Base-by-base conservation (phyloP, 345 rosid species). In the Salix udensis region DNA sequence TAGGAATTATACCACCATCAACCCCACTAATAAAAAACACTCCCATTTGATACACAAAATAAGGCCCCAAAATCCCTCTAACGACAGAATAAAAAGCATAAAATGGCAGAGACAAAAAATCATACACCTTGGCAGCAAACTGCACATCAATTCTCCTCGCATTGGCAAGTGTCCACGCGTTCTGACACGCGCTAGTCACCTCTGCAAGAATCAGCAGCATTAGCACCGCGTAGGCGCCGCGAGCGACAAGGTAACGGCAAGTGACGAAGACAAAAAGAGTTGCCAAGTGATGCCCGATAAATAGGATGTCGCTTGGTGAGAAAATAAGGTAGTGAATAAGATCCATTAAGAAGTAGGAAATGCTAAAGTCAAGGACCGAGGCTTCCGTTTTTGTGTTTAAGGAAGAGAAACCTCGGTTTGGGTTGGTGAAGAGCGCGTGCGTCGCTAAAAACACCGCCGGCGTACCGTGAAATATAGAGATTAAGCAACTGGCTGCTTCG, bases 101-200 rank as follows among this genome's bases (percentile, higher is more conserved):
- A 79, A 96, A 91, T 61, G 95, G 95, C 72, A 89, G 88, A 0
- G 96, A 90, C 77, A 95, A 79, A 55, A 78, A 65, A 44, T 81
- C 83, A n/a, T 89, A 86, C 69, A 96, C 82, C 80, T 84, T 87
- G 2, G 78, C 81, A 0, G 98, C 96, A 11, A 84, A 37, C 36
- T 68, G 52, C 10, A 79, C 66, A 68, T 90, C 97, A 37, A 15
- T 19, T 82, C 89, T 87, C 81, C 94, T 79, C 0, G 81, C 88
- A 8, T 85, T 73, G 26, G 98, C 92, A 7, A 96, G 87, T 0
- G 99, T 91, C 99, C 98, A 96, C 6, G 82, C 85, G 84, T 96
- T 93, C 83, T 91, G 99, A 84, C 97, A 95, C 1, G 85, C 86
- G 88, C 99, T 93, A 65, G 99, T 96, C 28, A 88, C 85, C 77